Base-by-base conservation (phyloP, 2,329 filamentous ascomycete genomes). In the Fonsecaea nubica region DNA sequence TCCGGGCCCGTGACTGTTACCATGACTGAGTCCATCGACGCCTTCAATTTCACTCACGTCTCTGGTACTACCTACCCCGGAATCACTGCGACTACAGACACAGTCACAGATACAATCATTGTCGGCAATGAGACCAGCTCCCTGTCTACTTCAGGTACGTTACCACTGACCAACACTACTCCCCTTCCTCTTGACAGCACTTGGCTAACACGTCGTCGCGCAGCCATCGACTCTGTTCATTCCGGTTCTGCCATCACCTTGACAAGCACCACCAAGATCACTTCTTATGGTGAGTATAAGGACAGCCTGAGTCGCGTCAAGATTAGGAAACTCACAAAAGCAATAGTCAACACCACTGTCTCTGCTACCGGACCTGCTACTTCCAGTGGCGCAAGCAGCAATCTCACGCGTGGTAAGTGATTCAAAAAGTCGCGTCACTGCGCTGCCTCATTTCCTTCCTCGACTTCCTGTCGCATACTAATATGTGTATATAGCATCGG, bases 91-190 rank as follows among this genome's bases (percentile, higher is more conserved):
- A 45, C 52, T 9, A 48, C 21, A 42, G 36, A 36, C 9, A 56
- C 52, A 15, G 36, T 56, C 15, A 62, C 52, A 9, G 59, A 58
- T 12, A 58, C 55, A 18, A 30, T 42, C 18, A 42, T 35, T 58
- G 30, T 21, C 15, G 32, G 50, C n/a, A n/a, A 36, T 33, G 52
- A 56, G 30, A 62, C 18, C 38, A 38, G 21, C 52, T 6, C 21
- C 15, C 58, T 21, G 33, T 15, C 48, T 30, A 13, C 48, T 25
- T 53, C 58, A 53, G 58, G 58, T 61, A 61, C 4, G 58, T 18
- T 3, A 53, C 30, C 15, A 8, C 15, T n/a, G 3, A 30, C 25
- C 15, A 30, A 15, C 33, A 13, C 15, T n/a, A 15, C 9, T 15
- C 15, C 45, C 21, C 21, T 15, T 15, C 15, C 15, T 8, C 15